These are phyloP conservation scores for Colletotrichum musae DNA, from an alignment of 2,329 filamentous ascomycete genomes.

Conservation along the genomic window DNA sequence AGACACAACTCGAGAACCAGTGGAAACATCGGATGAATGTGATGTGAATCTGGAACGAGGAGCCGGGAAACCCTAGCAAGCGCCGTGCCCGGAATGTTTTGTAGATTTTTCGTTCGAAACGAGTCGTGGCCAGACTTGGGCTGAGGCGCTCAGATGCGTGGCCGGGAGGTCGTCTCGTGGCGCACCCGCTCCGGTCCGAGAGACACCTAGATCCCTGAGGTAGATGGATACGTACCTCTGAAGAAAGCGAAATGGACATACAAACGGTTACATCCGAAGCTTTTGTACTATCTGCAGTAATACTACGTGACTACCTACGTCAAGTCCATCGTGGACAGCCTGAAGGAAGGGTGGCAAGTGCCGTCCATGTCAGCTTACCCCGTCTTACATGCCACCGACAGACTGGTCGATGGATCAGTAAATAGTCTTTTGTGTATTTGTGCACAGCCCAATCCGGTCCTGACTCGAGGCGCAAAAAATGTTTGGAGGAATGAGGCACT, in stretches of 20 bases:
- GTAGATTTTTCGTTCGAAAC: slow-evolving; percentile 29
- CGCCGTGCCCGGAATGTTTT: slow-evolving; percentile 33
- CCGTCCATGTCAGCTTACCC: slow-evolving; percentile 4
- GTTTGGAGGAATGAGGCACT: slow-evolving; percentile 2
- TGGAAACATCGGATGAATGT: slow-evolving; percentile 21
- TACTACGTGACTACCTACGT: neutral
- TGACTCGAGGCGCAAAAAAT: slow-evolving; percentile 18
- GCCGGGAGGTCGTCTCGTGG: slow-evolving; percentile 11
- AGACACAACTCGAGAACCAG: slow-evolving; percentile 25
- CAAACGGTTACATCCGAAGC: neutral
- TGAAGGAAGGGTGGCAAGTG: too few relatives aligned
- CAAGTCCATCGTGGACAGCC: too few relatives aligned
- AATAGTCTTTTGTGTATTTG: slow-evolving; percentile 7
- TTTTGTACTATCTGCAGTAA: neutral
- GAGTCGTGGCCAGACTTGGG: slow-evolving; percentile 19
- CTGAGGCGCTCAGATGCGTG: slow-evolving; percentile 2
- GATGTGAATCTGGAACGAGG: slow-evolving; percentile 7
- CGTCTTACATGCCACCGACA: slow-evolving; percentile 13
- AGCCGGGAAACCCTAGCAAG: slow-evolving; percentile 10
- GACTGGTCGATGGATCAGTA: slow-evolving; percentile 1
- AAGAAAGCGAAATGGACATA: neutral
- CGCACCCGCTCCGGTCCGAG: slow-evolving; percentile 19
- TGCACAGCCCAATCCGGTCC: slow-evolving; percentile 14
- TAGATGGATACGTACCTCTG: neutral
- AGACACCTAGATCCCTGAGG: neutral